A percentile compares a stretch with the other conserved stretches of the same genome.
Conservation (phyloP, 192 early-diverging fungal genomes). For the Pilobolus umbonatus region DNA sequence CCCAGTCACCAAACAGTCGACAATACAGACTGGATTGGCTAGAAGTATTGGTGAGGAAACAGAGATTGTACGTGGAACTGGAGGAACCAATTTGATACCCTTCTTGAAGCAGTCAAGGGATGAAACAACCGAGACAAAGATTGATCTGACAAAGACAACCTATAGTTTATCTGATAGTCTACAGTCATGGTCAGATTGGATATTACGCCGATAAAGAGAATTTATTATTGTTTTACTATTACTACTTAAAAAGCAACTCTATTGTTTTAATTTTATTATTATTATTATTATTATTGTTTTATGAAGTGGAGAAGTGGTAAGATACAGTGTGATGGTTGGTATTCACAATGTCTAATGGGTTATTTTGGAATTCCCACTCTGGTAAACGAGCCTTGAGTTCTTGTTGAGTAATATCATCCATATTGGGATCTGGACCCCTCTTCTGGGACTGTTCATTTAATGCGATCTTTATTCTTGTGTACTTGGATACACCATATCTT, state of each 20-base stretch:
- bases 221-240: background rate
- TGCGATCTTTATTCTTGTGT: conserved; percentile 44
- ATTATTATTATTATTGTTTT: background rate
- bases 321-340: conserved; percentile 32
- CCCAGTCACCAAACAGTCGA: conserved; percentile 28
- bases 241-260: background rate
- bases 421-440: conserved; percentile 11
- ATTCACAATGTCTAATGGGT: conserved; percentile 24
- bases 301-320: conserved; percentile 22
- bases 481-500: conserved; percentile 30
- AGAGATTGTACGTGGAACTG: conserved; percentile 67
- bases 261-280: background rate
- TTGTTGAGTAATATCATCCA: conserved; percentile 20
- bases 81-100: conserved; percentile 85
- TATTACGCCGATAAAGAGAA: conserved; percentile 7
- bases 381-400: conserved; percentile 6
- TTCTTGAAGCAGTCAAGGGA: conserved; percentile 89
- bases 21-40: conserved; percentile 44
- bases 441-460: conserved; percentile 39
- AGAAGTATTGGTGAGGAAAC: conserved; percentile 51
- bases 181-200: conserved; percentile 24
- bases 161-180: too few relatives aligned
- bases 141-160: too few relatives aligned
- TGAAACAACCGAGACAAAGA: conserved; percentile 65
- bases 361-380: conserved; percentile 19